Evolutionary conservation across 2,329 filamentous ascomycete species (phyloP), one percentile per base, ranked within the genome.

Genomic region (Westerdykella ornata): DNA sequence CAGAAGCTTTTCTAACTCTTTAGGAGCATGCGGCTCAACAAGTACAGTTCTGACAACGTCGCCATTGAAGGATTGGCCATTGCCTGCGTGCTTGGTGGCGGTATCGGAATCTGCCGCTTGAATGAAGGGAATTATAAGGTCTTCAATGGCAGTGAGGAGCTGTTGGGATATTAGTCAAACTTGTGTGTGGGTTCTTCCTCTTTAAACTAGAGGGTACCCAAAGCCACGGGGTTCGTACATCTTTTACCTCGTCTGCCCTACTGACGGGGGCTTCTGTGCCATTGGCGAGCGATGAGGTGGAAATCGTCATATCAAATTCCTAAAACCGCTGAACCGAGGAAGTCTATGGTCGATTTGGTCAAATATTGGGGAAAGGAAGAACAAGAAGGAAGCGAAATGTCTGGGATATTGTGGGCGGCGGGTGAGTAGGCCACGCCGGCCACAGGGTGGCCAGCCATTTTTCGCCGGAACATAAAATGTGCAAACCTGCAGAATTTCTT

Each of bases 111-210:
- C 84, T 31, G 85, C 82, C n/a, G 75, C 71, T 46, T 71, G 74
- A 53, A 90, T 80, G 63, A 84, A 88, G 0, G 82, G 81, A 15
- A 88, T 68, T 43, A 89, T 76, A 41, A 88, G 72, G 7, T 73
- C 68, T 64, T 82, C 77, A 37, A 89, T 77, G 3, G 82, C 77
- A 41, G 76, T 71, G 37, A 88, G 74, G 35, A 88, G 75, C 84
- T 88, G 51, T 42, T 49, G 12, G 46, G 38, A 43, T 17, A 8
- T 33, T 12, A n/a, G 31, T 16, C 19, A 36, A 4, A 29, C 17
- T 13, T 14, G 2, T 38, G 33, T 26, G 8, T 26, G 3, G 3
- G 8, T 26, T 26, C 12, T 8, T 26, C 7, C 12, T 26, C 7
- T 26, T 11, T 26, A 7, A 7, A 4, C 2, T 4, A 11, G 22